Evolutionary conservation across 768 basidiomycete genomes (phyloP).

Genomic region (Sarcodon aspratus): DNA sequence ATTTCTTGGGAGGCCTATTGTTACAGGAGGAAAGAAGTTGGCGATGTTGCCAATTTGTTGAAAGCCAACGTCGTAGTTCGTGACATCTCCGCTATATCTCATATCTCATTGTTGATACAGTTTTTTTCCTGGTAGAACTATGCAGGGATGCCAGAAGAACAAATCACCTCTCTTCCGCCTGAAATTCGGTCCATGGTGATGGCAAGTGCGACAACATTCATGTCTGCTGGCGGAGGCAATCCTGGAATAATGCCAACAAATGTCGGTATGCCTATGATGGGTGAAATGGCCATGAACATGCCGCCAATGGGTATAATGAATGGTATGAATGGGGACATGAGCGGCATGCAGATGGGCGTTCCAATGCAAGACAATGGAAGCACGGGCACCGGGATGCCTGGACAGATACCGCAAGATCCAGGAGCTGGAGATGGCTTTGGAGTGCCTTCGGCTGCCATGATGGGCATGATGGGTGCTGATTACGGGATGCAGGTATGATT

Average conservation of each 20-base stretch:
- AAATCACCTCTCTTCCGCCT: constrained; percentile 63
- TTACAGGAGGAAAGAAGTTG: constrained; percentile 70
- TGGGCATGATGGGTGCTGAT: constrained; percentile 45
- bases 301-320: constrained; percentile 64
- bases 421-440: constrained; percentile 6
- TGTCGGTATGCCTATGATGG: constrained; percentile 24
- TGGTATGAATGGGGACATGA: constrained; percentile 59
- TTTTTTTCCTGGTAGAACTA: constrained; percentile 45
- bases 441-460: constrained; percentile 11
- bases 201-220: constrained; percentile 70
- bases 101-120: not conserved
- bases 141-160: constrained; percentile 73
- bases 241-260: constrained; percentile 22
- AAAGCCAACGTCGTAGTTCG: constrained; percentile 77
- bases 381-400: not conserved
- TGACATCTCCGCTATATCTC: constrained; percentile 6
- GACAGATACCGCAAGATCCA: constrained; percentile 5
- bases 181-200: constrained; percentile 84
- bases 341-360: constrained; percentile 30
- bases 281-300: constrained; percentile 20
- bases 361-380: constrained; percentile 11
- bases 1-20: constrained; percentile 91
- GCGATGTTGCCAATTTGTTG: constrained; percentile 68
- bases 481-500: constrained; percentile 63
- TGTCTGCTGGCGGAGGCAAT: constrained; percentile 47